phyloP scores from a whole-genome alignment of 352 stramenopile species.

The Pythium folliculosum region DNA sequence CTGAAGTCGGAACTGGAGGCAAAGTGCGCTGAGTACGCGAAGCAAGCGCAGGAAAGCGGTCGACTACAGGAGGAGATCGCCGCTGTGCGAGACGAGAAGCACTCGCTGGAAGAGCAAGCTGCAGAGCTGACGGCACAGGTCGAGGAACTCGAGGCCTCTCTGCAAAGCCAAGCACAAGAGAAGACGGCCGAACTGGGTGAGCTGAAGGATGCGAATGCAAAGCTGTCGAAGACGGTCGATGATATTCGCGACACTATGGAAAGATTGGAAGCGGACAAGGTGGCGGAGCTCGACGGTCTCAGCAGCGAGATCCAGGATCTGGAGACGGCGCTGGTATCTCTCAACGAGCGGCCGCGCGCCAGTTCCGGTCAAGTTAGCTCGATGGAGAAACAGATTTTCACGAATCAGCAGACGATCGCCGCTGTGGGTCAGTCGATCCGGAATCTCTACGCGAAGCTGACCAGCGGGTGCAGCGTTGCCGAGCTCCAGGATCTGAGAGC shows the following conservation, averaged over 20 bases:
- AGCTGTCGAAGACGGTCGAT: neutral
- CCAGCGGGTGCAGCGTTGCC: conserved; percentile 53
- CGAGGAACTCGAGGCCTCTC: conserved; percentile 28
- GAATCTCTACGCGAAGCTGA: conserved; percentile 54
- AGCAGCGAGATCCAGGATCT: conserved; percentile 27
- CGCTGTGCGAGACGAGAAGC: neutral
- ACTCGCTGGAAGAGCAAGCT: conserved; percentile 40
- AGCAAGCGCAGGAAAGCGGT: conserved; percentile 44
- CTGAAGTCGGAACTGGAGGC: conserved; percentile 50
- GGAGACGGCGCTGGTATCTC: conserved; percentile 11
- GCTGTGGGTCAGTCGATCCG: conserved; percentile 47
- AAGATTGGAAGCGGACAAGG: conserved; percentile 19
- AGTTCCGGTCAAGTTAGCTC: neutral
- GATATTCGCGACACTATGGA: conserved; percentile 22
- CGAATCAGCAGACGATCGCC: conserved; percentile 50
- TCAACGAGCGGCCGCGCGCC: neutral
- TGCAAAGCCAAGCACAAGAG: conserved; percentile 33
- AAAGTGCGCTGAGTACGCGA: conserved; percentile 32
- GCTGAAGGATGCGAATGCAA: conserved; percentile 13
- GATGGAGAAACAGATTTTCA: conserved; percentile 46
- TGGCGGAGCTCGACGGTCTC: conserved; percentile 16
- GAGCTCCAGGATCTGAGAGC: conserved; percentile 59
- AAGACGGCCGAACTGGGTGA: conserved; percentile 44
- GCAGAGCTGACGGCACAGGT: conserved; percentile 39
- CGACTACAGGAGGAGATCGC: conserved; percentile 14